Evolutionary conservation across 1,284 basidiomycete genomes (phyloP).

Genomic region (Papiliotrema laurentii): DNA sequence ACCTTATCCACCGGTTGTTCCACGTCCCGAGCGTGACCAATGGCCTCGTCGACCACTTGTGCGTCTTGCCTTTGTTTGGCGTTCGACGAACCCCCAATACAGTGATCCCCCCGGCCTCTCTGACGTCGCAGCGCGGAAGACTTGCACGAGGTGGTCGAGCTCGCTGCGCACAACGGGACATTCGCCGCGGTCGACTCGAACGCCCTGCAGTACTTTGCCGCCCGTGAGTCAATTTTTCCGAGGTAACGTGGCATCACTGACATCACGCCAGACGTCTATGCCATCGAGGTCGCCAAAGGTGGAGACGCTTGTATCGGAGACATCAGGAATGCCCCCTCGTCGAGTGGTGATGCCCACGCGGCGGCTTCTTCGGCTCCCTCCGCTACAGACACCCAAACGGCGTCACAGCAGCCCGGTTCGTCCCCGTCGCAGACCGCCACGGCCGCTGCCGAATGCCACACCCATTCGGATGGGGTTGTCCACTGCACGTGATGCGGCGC

Average conservation of each 20-base stretch:
- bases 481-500: constrained; percentile 3
- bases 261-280: constrained; percentile 36
- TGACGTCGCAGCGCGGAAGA: constrained; percentile 29
- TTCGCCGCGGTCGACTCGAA: constrained; percentile 44
- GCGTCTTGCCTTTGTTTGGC: background rate
- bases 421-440: constrained; percentile 9
- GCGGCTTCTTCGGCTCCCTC: constrained; percentile 9
- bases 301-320: constrained; percentile 41
- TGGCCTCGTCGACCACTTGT: constrained; percentile 39
- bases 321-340: background rate
- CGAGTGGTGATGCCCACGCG: constrained; percentile 6
- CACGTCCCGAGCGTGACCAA: constrained; percentile 45
- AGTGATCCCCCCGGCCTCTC: background rate
- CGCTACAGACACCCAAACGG: constrained; percentile 6
- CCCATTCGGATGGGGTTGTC: constrained; percentile 33
- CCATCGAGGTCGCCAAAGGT: constrained; percentile 38
- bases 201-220: constrained; percentile 47
- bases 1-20: constrained; percentile 47
- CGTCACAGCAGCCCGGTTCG: constrained; percentile 5
- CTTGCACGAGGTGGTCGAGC: constrained; percentile 36
- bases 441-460: constrained; percentile 32
- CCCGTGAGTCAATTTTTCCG: constrained; percentile 19
- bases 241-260: background rate
- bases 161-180: constrained; percentile 42
- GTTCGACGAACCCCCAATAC: background rate